These are phyloP conservation scores for Clavispora santaluciae DNA, from an alignment of 805 yeast species.

Conservation along the genomic window DNA sequence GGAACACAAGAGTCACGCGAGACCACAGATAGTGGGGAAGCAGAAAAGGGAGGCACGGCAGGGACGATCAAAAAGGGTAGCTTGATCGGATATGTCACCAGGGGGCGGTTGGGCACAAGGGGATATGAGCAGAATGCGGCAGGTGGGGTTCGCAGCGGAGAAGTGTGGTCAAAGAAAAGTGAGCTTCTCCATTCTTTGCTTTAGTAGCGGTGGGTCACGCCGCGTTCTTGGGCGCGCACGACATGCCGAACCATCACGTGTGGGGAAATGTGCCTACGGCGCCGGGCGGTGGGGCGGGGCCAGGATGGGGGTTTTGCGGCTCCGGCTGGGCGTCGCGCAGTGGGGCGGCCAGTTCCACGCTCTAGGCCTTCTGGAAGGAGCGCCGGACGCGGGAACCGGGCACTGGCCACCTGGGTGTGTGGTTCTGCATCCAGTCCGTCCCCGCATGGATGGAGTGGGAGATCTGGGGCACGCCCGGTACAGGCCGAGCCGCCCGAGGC, in stretches of 20 bases:
- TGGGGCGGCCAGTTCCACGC: too few species aligned
- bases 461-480: conserved; percentile 1
- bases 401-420: background rate
- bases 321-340: too few species aligned
- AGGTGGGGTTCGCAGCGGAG: background rate
- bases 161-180: background rate
- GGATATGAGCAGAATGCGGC: conserved; percentile 12
- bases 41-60: background rate
- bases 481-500: too few species aligned
- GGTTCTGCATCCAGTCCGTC: background rate
- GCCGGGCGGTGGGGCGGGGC: too few species aligned
- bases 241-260: conserved; percentile 4
- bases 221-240: conserved; percentile 13
- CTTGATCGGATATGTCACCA: too few species aligned
- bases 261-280: background rate
- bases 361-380: too few species aligned
- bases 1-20: too few species aligned
- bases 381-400: too few species aligned
- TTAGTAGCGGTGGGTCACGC: conserved; percentile 12
- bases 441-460: background rate
- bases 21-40: conserved; percentile 4
- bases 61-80: background rate
- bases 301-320: too few species aligned
- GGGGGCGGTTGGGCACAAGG: too few species aligned
- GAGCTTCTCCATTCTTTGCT: background rate